Percentiles rank a stretch among this genome's conserved stretches.
phyloP scores from a whole-genome alignment of 1,284 basidiomycete species.

The Papiliotrema laurentii region DNA sequence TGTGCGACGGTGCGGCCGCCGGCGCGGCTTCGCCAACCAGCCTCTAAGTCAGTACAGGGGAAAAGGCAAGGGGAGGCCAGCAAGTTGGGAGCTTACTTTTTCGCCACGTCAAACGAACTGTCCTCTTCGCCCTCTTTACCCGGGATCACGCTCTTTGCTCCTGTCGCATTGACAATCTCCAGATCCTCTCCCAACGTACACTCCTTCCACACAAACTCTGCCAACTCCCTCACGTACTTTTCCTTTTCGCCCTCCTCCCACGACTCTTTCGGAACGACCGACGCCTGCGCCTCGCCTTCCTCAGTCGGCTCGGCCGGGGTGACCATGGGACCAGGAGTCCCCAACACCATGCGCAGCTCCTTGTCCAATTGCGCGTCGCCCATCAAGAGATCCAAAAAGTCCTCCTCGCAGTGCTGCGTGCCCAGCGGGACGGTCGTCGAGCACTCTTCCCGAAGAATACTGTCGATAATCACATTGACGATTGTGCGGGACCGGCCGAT shows the following conservation, averaged over 20 bases:
- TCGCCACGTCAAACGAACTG: conserved; percentile 60
- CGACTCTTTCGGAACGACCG: not conserved
- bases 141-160: conserved; percentile 13
- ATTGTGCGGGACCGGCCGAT: conserved; percentile 70
- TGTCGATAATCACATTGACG: conserved; percentile 69
- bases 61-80: conserved; percentile 9
- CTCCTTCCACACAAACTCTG: conserved; percentile 35
- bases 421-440: conserved; percentile 64
- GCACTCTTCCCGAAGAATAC: conserved; percentile 60
- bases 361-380: conserved; percentile 59
- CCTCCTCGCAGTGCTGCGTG: conserved; percentile 65
- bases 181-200: conserved; percentile 41
- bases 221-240: conserved; percentile 32
- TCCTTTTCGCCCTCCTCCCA: conserved; percentile 25
- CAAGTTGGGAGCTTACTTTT: conserved; percentile 44
- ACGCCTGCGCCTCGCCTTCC: conserved; percentile 28
- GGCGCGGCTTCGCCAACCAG: conserved; percentile 35
- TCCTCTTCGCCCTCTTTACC: conserved; percentile 65
- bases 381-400: conserved; percentile 67
- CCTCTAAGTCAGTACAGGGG: conserved; percentile 5
- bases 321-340: too few relatives aligned
- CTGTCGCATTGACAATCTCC: conserved; percentile 29
- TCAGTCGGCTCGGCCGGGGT: too few relatives aligned
- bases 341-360: conserved; percentile 55
- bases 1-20: conserved; percentile 43